A percentile compares a stretch with the other conserved stretches of the same genome.
phyloP scores from a whole-genome alignment of 306 rosid species.

The Herpetospermum pedunculosum region DNA sequence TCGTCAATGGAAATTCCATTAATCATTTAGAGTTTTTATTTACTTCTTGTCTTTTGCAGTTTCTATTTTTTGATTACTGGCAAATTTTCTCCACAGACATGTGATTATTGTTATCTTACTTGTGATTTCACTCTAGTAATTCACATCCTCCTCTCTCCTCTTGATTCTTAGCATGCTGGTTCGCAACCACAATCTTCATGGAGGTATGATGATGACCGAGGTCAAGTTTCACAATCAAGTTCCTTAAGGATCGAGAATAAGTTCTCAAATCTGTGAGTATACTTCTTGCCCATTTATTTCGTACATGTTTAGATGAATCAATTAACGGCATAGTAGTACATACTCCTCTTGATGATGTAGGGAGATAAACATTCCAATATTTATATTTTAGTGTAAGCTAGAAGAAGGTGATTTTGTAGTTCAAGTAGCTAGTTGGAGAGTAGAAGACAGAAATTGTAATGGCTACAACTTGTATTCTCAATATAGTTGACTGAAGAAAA shows the following conservation, averaged over 20 bases:
- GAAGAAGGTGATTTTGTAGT: background rate
- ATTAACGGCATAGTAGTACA: background rate
- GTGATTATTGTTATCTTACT: background rate
- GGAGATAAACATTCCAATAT: background rate
- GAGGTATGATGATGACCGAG: conserved; percentile 32
- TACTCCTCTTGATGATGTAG: background rate
- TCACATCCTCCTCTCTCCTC: too few relatives aligned
- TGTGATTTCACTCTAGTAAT: background rate
- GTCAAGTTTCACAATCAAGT: conserved; percentile 29
- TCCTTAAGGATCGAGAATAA: conserved; percentile 47
- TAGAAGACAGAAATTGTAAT: background rate
- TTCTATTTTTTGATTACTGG: background rate
- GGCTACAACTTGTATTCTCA: background rate
- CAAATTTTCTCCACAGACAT: background rate
- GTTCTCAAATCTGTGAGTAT: conserved; percentile 70
- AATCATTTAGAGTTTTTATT: background rate
- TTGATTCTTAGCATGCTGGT: conserved; percentile 45
- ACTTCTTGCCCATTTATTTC: conserved; percentile 5
- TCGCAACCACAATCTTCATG: conserved; percentile 46
- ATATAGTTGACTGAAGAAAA: background rate
- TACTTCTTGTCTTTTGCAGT: background rate
- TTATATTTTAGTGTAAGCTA: background rate
- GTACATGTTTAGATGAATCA: background rate
- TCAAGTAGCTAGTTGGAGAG: background rate
- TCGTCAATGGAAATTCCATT: background rate